A percentile compares a stretch with the other conserved stretches of the same genome.
phyloP scores from a whole-genome alignment of 805 yeast genomes.

The Peterozyma xylosa region DNA sequence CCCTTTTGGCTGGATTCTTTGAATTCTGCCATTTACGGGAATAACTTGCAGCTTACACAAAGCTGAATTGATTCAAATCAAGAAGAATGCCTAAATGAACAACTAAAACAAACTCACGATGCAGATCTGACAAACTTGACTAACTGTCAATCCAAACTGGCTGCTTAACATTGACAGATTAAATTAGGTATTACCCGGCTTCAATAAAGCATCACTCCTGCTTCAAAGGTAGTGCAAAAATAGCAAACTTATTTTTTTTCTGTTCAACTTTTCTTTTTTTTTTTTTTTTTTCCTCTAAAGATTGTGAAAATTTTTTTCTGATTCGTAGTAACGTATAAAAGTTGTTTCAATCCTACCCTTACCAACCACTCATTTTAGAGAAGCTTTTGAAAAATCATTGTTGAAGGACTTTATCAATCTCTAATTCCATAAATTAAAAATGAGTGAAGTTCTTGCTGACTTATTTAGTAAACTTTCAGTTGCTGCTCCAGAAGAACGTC shows the following conservation, averaged over 20 bases:
- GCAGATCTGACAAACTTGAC: too few relatives aligned
- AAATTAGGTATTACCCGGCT: neutral
- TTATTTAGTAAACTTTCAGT: conserved; percentile 88
- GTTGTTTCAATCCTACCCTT: neutral
- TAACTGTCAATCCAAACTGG: too few relatives aligned
- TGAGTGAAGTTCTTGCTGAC: conserved; percentile 82
- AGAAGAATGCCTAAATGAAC: too few relatives aligned
- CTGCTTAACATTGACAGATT: too few relatives aligned
- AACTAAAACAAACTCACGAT: too few relatives aligned
- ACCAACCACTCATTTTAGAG: neutral
- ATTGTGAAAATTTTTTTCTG: neutral
- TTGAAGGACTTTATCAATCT: conserved; percentile 1
- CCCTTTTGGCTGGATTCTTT: too few relatives aligned
- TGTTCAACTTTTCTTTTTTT: neutral
- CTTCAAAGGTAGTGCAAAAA: too few relatives aligned
- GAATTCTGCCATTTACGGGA: too few relatives aligned
- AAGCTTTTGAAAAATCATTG: neutral
- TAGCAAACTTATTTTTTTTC: too few relatives aligned
- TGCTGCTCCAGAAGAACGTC: conserved; percentile 78
- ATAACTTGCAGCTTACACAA: too few relatives aligned
- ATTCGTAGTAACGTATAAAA: neutral
- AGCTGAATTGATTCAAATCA: too few relatives aligned
- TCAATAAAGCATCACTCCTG: neutral
- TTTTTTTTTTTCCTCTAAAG: neutral
- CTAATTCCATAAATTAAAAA: conserved; percentile 50